phyloP scores from a whole-genome alignment of 1,284 basidiomycete species.

The Pseudozyma thailandica region DNA sequence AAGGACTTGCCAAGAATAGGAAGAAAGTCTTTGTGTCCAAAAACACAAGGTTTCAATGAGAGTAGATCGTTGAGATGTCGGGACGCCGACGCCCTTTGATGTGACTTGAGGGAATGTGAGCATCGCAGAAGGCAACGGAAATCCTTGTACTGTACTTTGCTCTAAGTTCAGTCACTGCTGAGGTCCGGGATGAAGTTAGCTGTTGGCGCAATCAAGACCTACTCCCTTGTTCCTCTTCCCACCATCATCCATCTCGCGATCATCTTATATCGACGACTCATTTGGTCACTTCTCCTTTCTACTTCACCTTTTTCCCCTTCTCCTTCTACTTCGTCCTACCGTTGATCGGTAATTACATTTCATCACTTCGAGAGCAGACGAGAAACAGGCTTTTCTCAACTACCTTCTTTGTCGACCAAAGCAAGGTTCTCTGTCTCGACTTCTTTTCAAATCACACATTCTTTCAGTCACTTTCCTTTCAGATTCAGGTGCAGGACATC shows the following conservation, averaged over 20 bases:
- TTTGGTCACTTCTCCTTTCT: constrained; percentile 7
- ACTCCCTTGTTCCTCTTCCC: not conserved
- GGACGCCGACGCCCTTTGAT: not conserved
- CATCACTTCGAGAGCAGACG: constrained; percentile 6
- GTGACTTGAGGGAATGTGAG: not conserved
- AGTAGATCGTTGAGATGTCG: not conserved
- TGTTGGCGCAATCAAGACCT: no score
- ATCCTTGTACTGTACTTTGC: no score
- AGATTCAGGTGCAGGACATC: constrained; percentile 29
- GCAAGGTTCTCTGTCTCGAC: constrained; percentile 7
- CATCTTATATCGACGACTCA: constrained; percentile 6
- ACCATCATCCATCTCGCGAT: constrained; percentile 9
- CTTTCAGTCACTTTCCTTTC: constrained; percentile 16
- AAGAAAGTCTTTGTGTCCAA: no score
- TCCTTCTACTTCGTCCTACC: constrained; percentile 7
- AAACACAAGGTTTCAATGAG: no score
- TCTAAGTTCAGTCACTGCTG: no score
- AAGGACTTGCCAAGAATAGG: constrained; percentile 3
- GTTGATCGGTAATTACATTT: constrained; percentile 28
- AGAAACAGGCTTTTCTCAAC: constrained; percentile 8
- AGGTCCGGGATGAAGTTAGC: no score
- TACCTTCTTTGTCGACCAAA: constrained; percentile 25
- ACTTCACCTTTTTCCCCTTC: constrained; percentile 4
- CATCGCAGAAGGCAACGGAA: not conserved
- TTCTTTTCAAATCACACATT: constrained; percentile 4